Base-by-base conservation (phyloP, 192 early-diverging fungal genomes). In the Coemansia erecta region DNA sequence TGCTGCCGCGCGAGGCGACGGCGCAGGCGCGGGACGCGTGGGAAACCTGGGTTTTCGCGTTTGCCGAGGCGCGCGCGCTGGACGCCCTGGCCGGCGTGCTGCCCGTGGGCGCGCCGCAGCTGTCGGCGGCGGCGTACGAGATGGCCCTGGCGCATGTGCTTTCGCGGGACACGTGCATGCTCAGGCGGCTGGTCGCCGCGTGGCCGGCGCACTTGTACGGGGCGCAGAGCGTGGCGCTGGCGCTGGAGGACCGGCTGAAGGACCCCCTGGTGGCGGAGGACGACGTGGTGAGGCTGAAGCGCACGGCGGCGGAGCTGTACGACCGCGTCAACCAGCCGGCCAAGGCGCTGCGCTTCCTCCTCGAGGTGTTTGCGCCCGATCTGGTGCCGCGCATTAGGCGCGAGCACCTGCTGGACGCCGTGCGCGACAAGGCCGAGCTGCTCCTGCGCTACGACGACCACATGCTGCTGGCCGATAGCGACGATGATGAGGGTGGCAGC, bases 1-100 rank as follows among this genome's bases (percentile, higher is more conserved):
- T 97, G 33, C 79, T 99, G 39, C 77, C 84, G 11, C 72, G 90
- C 9, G 53, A 47, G 28, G 43, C 49, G 17, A 35, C 60, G 4
- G 60, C 8, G 39, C 70, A n/a, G 26, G 26, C 0, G 57, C 37
- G 21, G 66, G 35, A 37, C 8, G 35, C 35, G 35, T 99, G 97
- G 97, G 94, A 98, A 61, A 64, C 85, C 19, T 96, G 94, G 95
- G 80, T 98, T 4, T 91, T 88, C 67, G 83, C 72, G n/a, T 98
- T 98, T 80, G 86, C 88, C 11, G 89, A 94, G 33, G 75, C 84
- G 39, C 70, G 85, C 11, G 81, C 94, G 50, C 74, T 98, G 42
- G 70, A 87, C 75, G 84, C 69, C 15, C 88, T 96, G 52, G 81
- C 87, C 0, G 83, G 82, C 40, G 83, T 77, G 73, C 89, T 99